phyloP scores from a whole-genome alignment of 306 rosid genomes.

The Morella rubra region DNA sequence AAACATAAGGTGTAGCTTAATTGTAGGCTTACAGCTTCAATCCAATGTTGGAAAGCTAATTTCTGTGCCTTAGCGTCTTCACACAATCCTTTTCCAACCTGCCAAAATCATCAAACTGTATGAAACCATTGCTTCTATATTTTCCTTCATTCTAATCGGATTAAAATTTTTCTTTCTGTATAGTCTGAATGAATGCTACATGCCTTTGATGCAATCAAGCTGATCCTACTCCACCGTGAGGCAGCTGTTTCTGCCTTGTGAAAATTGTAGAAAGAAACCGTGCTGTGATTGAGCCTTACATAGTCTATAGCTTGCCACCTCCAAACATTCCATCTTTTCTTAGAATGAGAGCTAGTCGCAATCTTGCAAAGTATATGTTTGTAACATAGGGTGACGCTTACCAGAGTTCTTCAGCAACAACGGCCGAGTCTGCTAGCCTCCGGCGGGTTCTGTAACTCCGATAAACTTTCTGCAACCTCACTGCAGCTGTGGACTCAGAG shows the following conservation, averaged over 20 bases:
- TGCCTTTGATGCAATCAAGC: constrained; percentile 34
- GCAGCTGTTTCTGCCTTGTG: constrained; percentile 32
- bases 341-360: not conserved
- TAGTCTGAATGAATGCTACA: not conserved
- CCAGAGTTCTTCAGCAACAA: constrained; percentile 43
- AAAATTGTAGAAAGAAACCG: constrained; percentile 32
- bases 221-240: constrained; percentile 36
- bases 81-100: constrained; percentile 47
- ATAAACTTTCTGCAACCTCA: constrained; percentile 50
- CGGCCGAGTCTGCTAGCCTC: constrained; percentile 46
- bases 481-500: constrained; percentile 31
- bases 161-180: not conserved
- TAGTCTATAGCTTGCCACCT: constrained; percentile 38
- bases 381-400: not conserved
- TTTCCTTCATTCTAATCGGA: not conserved
- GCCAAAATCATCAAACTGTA: constrained; percentile 9
- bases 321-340: not conserved
- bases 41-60: constrained; percentile 51
- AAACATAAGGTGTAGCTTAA: not conserved
- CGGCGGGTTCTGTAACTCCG: constrained; percentile 41
- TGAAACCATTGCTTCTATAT: not conserved
- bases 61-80: constrained; percentile 44
- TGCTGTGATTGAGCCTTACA: constrained; percentile 30
- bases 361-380: not conserved
- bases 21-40: constrained; percentile 42